Conservation (phyloP, 306 rosid genomes). For the Oemleria cerasiformis region DNA sequence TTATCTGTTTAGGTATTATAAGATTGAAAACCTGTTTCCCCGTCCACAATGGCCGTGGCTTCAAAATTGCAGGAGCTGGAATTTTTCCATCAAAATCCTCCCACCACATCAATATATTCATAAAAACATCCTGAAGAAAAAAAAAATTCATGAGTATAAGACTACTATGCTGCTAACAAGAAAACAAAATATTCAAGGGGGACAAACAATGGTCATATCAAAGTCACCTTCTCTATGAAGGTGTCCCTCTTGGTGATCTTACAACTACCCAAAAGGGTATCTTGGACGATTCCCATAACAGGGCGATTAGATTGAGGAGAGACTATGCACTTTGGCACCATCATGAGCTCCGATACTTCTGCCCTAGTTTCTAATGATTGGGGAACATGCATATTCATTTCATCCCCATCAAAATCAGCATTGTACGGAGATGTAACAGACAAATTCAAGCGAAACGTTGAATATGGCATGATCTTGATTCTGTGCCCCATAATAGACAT, state of each 20-base stretch:
- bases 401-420: constrained; percentile 98
- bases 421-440: constrained; percentile 93
- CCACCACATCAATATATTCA: constrained; percentile 99
- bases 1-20: constrained; percentile 87
- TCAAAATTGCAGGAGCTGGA: constrained; percentile 85
- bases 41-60: constrained; percentile 97
- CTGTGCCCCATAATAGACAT: constrained; percentile 99
- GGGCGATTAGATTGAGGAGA: constrained; percentile 94
- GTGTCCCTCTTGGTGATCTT: constrained; percentile 95
- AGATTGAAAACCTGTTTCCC: constrained; percentile 98
- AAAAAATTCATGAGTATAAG: constrained; percentile 20
- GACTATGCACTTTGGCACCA: constrained; percentile 98
- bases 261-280: constrained; percentile 83
- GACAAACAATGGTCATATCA: background rate
- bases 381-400: constrained; percentile 99
- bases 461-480: constrained; percentile 96
- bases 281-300: constrained; percentile 98
- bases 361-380: constrained; percentile 98
- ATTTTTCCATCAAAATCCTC: constrained; percentile 97
- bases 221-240: constrained; percentile 76
- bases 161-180: constrained; percentile 10
- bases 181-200: constrained; percentile 5
- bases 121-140: constrained; percentile 76
- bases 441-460: constrained; percentile 85
- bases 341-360: constrained; percentile 94